phyloP scores from a whole-genome alignment of 192 early-diverging fungal species.

The Backusella sp. region DNA sequence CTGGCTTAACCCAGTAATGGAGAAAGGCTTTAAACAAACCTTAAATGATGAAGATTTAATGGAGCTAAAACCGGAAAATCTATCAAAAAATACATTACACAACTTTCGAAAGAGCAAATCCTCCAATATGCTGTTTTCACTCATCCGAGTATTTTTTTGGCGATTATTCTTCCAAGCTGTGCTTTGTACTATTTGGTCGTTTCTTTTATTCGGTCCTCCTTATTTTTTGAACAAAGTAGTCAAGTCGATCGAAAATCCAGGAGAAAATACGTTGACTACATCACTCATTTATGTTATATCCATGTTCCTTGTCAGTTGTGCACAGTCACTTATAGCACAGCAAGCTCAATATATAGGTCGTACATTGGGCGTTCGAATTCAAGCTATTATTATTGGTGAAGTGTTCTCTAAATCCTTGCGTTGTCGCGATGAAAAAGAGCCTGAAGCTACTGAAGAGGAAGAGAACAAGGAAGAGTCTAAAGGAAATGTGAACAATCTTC shows the following conservation, averaged over 20 bases:
- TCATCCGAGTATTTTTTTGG: constrained; percentile 26
- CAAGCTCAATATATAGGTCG: constrained; percentile 63
- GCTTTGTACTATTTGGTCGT: constrained; percentile 12
- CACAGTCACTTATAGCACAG: constrained; percentile 46
- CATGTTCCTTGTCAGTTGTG: constrained; percentile 44
- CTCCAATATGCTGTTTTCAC: background rate
- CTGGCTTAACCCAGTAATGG: constrained; percentile 54
- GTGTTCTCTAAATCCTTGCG: constrained; percentile 32
- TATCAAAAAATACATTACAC: constrained; percentile 22
- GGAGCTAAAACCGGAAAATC: constrained; percentile 49
- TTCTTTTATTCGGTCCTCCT: constrained; percentile 49
- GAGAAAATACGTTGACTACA: constrained; percentile 9
- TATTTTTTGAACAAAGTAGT: constrained; percentile 60
- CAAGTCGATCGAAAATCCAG: constrained; percentile 39
- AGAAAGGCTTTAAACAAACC: constrained; percentile 41
- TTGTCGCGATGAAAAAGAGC: constrained; percentile 30
- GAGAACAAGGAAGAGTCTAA: constrained; percentile 29
- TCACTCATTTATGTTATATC: constrained; percentile 60
- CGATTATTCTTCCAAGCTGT: constrained; percentile 43
- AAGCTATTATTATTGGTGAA: constrained; percentile 38
- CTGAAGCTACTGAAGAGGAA: background rate
- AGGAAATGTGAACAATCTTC: constrained; percentile 60
- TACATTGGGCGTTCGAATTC: constrained; percentile 54
- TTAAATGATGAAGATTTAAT: constrained; percentile 53
- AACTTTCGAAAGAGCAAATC: constrained; percentile 17